Conservation (phyloP, 192 early-diverging fungal species). For the Gamsiella multidivaricata region DNA sequence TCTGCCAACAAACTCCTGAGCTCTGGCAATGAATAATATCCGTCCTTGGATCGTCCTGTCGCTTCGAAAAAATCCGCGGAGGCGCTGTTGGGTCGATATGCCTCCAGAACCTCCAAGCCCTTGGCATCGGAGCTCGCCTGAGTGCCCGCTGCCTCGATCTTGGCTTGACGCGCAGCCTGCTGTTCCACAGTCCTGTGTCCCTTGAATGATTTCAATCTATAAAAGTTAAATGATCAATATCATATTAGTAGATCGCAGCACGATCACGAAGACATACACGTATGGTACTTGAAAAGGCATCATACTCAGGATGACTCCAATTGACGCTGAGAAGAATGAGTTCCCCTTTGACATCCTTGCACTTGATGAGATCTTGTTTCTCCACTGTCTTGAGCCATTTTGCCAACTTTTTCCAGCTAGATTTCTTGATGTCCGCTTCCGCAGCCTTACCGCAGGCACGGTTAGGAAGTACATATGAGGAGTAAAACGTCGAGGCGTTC, state of each 20-base stretch:
- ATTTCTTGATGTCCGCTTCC: slow-evolving; percentile 85
- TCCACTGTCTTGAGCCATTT: slow-evolving; percentile 93
- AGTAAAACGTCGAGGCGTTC: slow-evolving; percentile 78
- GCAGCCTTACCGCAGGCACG: slow-evolving; percentile 62
- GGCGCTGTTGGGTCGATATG: slow-evolving; percentile 62
- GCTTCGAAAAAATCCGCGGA: slow-evolving; percentile 65
- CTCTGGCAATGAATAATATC: slow-evolving; percentile 68
- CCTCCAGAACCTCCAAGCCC: slow-evolving; percentile 58
- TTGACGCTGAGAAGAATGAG: slow-evolving; percentile 67
- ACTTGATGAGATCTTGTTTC: slow-evolving; percentile 83
- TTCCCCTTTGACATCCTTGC: slow-evolving; percentile 83
- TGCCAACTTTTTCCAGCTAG: slow-evolving; percentile 85
- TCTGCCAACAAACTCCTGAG: slow-evolving; percentile 66
- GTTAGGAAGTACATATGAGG: slow-evolving; percentile 78
- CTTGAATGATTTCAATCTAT: slow-evolving; percentile 29
- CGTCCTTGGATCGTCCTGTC: slow-evolving; percentile 58
- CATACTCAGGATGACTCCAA: slow-evolving; percentile 69
- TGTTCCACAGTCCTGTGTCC: slow-evolving; percentile 53
- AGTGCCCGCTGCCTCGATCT: slow-evolving; percentile 19
- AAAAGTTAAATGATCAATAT: neutral
- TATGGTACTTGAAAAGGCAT: neutral
- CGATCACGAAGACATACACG: neutral
- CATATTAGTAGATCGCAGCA: no score
- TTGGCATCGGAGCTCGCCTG: slow-evolving; percentile 21
- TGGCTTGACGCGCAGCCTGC: slow-evolving; percentile 31